Conservation (phyloP, 2,329 filamentous ascomycete genomes). For the Aaosphaeria pasadenensis region DNA sequence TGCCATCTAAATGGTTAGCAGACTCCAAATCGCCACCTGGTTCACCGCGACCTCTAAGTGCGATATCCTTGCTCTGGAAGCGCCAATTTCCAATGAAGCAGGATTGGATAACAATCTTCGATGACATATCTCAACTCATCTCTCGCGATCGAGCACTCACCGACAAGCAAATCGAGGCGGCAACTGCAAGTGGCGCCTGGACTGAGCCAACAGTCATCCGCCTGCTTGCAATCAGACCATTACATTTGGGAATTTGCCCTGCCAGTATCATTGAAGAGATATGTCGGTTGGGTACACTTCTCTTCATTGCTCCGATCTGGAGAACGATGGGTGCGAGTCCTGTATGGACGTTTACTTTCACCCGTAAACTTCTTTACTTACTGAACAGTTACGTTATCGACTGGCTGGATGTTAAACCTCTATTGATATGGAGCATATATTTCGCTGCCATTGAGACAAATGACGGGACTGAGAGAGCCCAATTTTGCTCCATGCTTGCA, state of each 20-base stretch:
- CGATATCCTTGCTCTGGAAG: slow-evolving; percentile 59
- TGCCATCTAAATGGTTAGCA: slow-evolving; percentile 19
- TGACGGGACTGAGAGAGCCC: slow-evolving; percentile 19
- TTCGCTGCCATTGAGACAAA: slow-evolving; percentile 24
- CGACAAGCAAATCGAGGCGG: slow-evolving; percentile 17
- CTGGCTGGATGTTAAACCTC: slow-evolving; percentile 25
- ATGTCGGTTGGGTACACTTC: slow-evolving; percentile 24
- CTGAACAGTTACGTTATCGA: slow-evolving; percentile 19
- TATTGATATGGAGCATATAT: slow-evolving; percentile 25
- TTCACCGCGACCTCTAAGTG: slow-evolving; percentile 55
- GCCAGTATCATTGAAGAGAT: slow-evolving; percentile 26
- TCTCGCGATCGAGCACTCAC: slow-evolving; percentile 21
- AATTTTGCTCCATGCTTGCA: slow-evolving; percentile 24
- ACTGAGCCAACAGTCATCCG: slow-evolving; percentile 25
- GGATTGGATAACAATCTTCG: slow-evolving; percentile 23
- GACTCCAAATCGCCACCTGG: slow-evolving; percentile 50
- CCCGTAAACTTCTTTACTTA: slow-evolving; percentile 17
- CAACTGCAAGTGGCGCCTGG: slow-evolving; percentile 16
- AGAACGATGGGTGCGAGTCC: slow-evolving; percentile 20
- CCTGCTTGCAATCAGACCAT: slow-evolving; percentile 20
- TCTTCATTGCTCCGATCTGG: slow-evolving; percentile 28
- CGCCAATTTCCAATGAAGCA: slow-evolving; percentile 33
- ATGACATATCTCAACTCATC: slow-evolving; percentile 22
- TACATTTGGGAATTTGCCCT: slow-evolving; percentile 9
- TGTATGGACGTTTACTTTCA: slow-evolving; percentile 21